These are phyloP conservation scores for Volvox africanus DNA, from an alignment of 139 green algal genomes.

Conservation along the genomic window DNA sequence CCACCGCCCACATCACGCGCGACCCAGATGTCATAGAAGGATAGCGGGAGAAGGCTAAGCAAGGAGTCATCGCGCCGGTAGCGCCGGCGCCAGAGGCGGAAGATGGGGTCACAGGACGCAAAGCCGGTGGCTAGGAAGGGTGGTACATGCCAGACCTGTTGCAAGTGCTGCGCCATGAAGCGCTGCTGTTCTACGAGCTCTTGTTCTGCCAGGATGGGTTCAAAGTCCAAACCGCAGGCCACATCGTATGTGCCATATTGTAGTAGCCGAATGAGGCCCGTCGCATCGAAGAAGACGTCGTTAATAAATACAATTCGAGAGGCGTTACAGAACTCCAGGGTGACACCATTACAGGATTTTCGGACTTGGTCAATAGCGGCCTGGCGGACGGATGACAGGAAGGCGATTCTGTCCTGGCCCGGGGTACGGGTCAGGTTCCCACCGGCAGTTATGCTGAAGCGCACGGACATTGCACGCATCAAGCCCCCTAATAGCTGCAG, in stretches of 20 bases:
- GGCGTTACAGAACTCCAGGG: conserved; percentile 26
- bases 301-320: conserved; percentile 66
- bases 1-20: conserved; percentile 4
- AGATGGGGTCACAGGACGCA: neutral
- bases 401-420: conserved; percentile 63
- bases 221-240: conserved; percentile 42
- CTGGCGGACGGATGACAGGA: conserved; percentile 62
- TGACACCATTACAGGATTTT: neutral
- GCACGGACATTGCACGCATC: conserved; percentile 31
- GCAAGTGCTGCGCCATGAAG: conserved; percentile 20
- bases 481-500: conserved; percentile 55
- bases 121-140: neutral
- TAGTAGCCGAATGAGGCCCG: conserved; percentile 59
- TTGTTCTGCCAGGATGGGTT: conserved; percentile 38
- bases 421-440: conserved; percentile 6
- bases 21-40: conserved; percentile 52
- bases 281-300: conserved; percentile 69
- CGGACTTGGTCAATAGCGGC: conserved; percentile 35
- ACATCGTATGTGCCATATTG: conserved; percentile 25
- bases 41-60: conserved; percentile 11
- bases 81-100: conserved; percentile 11
- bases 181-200: neutral
- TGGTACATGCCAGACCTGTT: neutral
- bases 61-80: conserved; percentile 16
- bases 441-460: conserved; percentile 32